A percentile compares a stretch with the other conserved stretches of the same genome.
These are phyloP conservation scores for Hygrophorus pudorinus DNA, from an alignment of 768 basidiomycete genomes.

Conservation along the genomic window DNA sequence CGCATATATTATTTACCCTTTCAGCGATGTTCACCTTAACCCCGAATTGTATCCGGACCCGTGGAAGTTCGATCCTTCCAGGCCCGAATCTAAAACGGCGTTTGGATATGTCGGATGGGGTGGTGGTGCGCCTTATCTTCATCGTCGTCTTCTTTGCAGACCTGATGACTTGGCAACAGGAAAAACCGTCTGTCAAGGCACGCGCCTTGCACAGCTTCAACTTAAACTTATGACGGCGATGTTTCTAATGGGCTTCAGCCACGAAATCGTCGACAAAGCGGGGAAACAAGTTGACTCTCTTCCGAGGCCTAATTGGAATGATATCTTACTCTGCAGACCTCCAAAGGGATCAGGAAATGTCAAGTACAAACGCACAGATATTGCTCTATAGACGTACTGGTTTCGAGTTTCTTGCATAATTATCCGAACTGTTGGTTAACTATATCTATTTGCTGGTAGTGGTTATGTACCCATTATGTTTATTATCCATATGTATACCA, in stretches of 20 bases:
- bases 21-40: slow-evolving; percentile 71
- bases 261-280: slow-evolving; percentile 42
- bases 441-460: background rate
- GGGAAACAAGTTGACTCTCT: slow-evolving; percentile 34
- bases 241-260: slow-evolving; percentile 55
- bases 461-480: too few species aligned
- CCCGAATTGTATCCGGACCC: slow-evolving; percentile 64
- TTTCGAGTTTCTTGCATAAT: too few species aligned
- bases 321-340: slow-evolving; percentile 59
- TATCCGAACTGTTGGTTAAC: background rate
- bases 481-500: slow-evolving; percentile 6
- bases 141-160: slow-evolving; percentile 7
- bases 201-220: slow-evolving; percentile 64
- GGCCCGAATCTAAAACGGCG: slow-evolving; percentile 34
- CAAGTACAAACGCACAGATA: slow-evolving; percentile 32
- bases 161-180: slow-evolving; percentile 29
- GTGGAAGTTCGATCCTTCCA: slow-evolving; percentile 65
- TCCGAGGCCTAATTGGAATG: slow-evolving; percentile 73
- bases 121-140: slow-evolving; percentile 41
- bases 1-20: slow-evolving; percentile 70
- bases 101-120: slow-evolving; percentile 73
- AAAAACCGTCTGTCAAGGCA: slow-evolving; percentile 61
- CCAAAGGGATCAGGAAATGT: slow-evolving; percentile 43
- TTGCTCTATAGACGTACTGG: slow-evolving; percentile 19
- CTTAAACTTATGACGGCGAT: slow-evolving; percentile 63